Conservation (phyloP, 768 basidiomycete genomes). For the Sarcomyxa edulis region DNA sequence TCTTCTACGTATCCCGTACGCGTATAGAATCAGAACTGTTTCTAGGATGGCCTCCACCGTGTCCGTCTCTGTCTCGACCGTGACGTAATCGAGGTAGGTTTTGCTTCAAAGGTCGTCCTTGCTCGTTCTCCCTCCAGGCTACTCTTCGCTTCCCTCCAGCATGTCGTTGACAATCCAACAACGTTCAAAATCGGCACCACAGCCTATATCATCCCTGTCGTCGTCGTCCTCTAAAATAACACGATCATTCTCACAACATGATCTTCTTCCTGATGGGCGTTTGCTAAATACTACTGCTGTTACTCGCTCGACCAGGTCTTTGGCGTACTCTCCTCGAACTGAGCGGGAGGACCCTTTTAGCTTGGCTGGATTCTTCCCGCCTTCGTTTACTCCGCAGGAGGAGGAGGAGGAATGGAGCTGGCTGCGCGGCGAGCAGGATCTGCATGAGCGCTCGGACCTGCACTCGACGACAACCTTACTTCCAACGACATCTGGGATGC, state of each 20-base stretch:
- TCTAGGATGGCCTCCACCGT: no score
- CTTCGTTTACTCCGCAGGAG: slow-evolving; percentile 13
- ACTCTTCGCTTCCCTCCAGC: slow-evolving; percentile 1
- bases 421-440: slow-evolving; percentile 27
- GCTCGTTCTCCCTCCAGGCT: no score
- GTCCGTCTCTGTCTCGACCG: no score
- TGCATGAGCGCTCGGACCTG: no score
- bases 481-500: no score
- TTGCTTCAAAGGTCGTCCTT: no score
- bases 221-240: slow-evolving; percentile 3
- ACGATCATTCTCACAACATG: slow-evolving; percentile 4
- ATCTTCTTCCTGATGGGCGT: neutral
- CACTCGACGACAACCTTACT: no score
- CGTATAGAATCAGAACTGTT: no score
- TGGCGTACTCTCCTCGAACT: slow-evolving; percentile 12
- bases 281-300: neutral
- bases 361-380: slow-evolving; percentile 44
- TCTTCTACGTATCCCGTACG: no score
- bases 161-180: slow-evolving; percentile 11
- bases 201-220: slow-evolving; percentile 4
- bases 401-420: slow-evolving; percentile 35
- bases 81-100: no score
- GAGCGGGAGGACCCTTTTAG: slow-evolving; percentile 42
- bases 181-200: slow-evolving; percentile 12
- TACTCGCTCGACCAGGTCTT: no score